Base-by-base conservation (phyloP, 1,284 basidiomycete species). In the Tilletiopsis washingtonensis region DNA sequence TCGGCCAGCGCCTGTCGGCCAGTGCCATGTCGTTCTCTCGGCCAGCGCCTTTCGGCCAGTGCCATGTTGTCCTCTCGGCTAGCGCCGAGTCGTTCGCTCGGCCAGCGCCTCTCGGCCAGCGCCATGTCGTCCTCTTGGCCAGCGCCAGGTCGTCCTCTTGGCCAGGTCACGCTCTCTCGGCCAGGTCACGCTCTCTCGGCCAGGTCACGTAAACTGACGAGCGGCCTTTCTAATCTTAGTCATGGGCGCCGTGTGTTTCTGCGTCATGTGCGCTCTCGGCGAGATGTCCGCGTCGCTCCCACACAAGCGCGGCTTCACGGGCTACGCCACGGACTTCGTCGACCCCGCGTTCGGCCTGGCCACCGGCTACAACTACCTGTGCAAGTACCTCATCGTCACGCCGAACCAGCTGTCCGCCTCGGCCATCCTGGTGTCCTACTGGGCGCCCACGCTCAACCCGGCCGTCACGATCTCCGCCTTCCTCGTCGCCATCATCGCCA, bases 281-380 rank as follows among this genome's bases (percentile, higher is more conserved):
- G 62, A 65, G 55, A 77, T 78, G 76, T 71, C 72, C 1, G 75
- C 77, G 11, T 74, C 69, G 56, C 67, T 76, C 51, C 77, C 76
- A 24, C 67, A 74, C 47, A 75, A 74, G 58, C 69, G 73, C 25
- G 74, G 74, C 40, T 75, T 75, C 51, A 71, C 73, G 0, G 73
- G 74, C 20, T 52, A 74, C 51, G 76, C 75, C 19, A 71, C 75
- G 7, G 69, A 76, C 9, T 78, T 75, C 57, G 75, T 78, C 29
- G 77, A 78, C 56, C 69, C 73, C 39, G 69, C 72, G 11, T 69
- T 74, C 37, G 75, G 74, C 11, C 73, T 76, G 51, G 75, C 72
- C 15, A 63, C 62, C 6, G 67, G 70, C 4, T 63, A 51, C 48
- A 59, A 56, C 51, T 65, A 61, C 21, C 54, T 63, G 15, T 59